Evolutionary conservation across 192 early-diverging fungal genomes (phyloP).

Genomic region (Backusella psychrophila): DNA sequence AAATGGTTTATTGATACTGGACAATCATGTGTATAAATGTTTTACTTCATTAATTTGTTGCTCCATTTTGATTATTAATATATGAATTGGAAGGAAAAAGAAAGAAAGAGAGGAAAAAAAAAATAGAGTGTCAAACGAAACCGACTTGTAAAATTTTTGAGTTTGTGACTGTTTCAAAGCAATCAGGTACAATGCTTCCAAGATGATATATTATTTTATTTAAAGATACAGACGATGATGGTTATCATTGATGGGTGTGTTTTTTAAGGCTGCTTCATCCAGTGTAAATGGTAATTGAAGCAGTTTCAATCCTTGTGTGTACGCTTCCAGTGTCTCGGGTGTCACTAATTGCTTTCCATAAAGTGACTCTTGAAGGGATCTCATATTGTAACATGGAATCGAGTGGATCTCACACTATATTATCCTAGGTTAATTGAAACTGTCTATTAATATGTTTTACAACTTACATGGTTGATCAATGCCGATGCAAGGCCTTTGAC

Average conservation of each 20-base stretch:
- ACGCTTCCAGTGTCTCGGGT: conserved; percentile 20
- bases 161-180: background rate
- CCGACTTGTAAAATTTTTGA: background rate
- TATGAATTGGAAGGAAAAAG: background rate
- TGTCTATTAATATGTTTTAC: too few relatives aligned
- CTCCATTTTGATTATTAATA: background rate
- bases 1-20: background rate
- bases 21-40: background rate
- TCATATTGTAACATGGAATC: conserved; percentile 25
- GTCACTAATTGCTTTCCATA: conserved; percentile 28
- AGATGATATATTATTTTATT: background rate
- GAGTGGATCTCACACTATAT: conserved; percentile 26
- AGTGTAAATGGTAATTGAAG: conserved; percentile 1
- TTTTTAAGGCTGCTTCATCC: conserved; percentile 3
- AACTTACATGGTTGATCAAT: conserved; percentile 24
- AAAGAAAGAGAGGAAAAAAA: too few relatives aligned
- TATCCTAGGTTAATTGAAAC: too few relatives aligned
- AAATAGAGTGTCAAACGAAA: background rate
- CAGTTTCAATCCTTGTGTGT: background rate
- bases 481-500: conserved; percentile 20
- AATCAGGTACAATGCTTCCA: too few relatives aligned
- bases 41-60: conserved; percentile 13
- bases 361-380: conserved; percentile 30
- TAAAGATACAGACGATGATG: conserved; percentile 35
- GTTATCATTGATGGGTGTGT: conserved; percentile 16